These are phyloP conservation scores for Coemansia umbellata DNA, from an alignment of 192 early-diverging fungal species.

Conservation along the genomic window DNA sequence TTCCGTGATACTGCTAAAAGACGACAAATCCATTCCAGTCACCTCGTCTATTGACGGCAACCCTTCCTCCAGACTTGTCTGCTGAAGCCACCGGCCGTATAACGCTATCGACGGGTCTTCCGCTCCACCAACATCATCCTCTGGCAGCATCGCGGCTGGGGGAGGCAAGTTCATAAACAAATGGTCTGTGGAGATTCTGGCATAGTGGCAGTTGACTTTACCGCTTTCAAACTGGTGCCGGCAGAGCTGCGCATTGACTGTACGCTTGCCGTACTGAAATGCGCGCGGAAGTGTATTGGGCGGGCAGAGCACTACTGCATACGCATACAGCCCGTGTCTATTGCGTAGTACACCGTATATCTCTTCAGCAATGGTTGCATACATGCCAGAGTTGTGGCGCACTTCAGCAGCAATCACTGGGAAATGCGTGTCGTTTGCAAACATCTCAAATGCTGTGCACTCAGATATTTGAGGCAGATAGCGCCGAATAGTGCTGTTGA, in stretches of 20 bases:
- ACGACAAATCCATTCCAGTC: slow-evolving; percentile 61
- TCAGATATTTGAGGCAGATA: slow-evolving; percentile 36
- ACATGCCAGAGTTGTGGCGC: slow-evolving; percentile 46
- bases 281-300: slow-evolving; percentile 61
- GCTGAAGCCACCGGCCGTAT: slow-evolving; percentile 57
- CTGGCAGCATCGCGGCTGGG: slow-evolving; percentile 43
- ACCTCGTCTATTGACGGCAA: slow-evolving; percentile 66
- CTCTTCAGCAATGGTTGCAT: slow-evolving; percentile 55
- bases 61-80: slow-evolving; percentile 66
- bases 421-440: slow-evolving; percentile 66
- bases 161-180: slow-evolving; percentile 62
- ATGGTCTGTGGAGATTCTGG: slow-evolving; percentile 57
- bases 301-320: slow-evolving; percentile 57
- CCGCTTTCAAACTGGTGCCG: slow-evolving; percentile 64
- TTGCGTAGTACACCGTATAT: slow-evolving; percentile 54
- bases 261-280: slow-evolving; percentile 65
- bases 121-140: slow-evolving; percentile 11
- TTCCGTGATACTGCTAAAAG: slow-evolving; percentile 68
- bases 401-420: slow-evolving; percentile 72
- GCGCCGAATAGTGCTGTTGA: slow-evolving; percentile 29
- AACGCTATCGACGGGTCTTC: slow-evolving; percentile 36
- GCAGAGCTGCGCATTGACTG: slow-evolving; percentile 63
- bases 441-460: slow-evolving; percentile 61
- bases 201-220: slow-evolving; percentile 52
- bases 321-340: slow-evolving; percentile 63